A percentile compares a stretch with the other conserved stretches of the same genome.
phyloP scores from a whole-genome alignment of 225 moss, liverwort and hornwort genomes.

The Physcomitrellopsis africana region DNA sequence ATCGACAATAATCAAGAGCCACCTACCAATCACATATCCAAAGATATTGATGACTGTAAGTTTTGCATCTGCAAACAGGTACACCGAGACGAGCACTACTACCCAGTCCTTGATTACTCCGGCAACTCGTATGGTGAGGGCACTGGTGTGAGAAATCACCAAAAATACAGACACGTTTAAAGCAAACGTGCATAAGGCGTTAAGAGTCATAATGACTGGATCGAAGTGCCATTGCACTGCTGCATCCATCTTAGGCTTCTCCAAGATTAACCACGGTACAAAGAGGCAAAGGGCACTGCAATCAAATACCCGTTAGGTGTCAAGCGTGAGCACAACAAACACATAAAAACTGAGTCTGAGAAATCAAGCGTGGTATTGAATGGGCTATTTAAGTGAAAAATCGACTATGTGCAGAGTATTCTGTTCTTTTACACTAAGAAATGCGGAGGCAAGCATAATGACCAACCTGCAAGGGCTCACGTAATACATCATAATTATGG shows the following conservation, averaged over 20 bases:
- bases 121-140: conserved; percentile 70
- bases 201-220: conserved; percentile 62
- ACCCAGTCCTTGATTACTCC: conserved; percentile 74
- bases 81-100: conserved; percentile 62
- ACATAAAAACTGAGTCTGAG: not conserved
- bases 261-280: conserved; percentile 68
- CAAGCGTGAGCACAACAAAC: conserved; percentile 14
- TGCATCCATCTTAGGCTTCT: conserved; percentile 68
- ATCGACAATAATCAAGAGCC: not conserved
- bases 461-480: conserved; percentile 78
- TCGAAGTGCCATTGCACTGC: conserved; percentile 64
- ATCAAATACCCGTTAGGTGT: conserved; percentile 11
- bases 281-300: conserved; percentile 70
- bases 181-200: conserved; percentile 72
- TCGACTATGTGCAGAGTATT: not conserved
- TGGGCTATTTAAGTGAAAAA: not conserved
- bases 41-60: conserved; percentile 58
- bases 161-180: conserved; percentile 65
- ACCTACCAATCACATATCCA: conserved; percentile 64
- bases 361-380: not conserved
- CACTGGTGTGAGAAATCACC: conserved; percentile 66
- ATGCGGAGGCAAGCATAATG: conserved; percentile 7
- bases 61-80: conserved; percentile 67
- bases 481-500: conserved; percentile 74
- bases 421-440: not conserved